Evolutionary conservation across 2,329 filamentous ascomycete genomes (phyloP).

Genomic region (Aspergillus sclerotialis): DNA sequence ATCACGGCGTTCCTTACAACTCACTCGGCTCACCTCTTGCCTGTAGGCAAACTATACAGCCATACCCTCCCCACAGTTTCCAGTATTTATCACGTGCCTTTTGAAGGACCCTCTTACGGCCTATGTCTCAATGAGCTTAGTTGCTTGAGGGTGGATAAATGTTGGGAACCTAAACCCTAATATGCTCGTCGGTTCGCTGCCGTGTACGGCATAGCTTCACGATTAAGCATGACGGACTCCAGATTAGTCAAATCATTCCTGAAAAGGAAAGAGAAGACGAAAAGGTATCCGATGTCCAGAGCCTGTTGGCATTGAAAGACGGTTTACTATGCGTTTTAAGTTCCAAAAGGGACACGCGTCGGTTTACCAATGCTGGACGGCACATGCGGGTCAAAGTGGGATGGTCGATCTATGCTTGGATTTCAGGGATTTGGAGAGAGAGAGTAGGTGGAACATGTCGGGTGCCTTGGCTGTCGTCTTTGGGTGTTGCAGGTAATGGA

Average conservation of each 20-base stretch:
- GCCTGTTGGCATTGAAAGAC: slow-evolving; percentile 34
- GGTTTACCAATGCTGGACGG: slow-evolving; percentile 48
- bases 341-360: slow-evolving; percentile 38
- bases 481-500: slow-evolving; percentile 32
- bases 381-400: slow-evolving; percentile 58
- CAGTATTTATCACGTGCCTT: slow-evolving; percentile 61
- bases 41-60: slow-evolving; percentile 47
- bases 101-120: slow-evolving; percentile 34
- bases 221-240: slow-evolving; percentile 60
- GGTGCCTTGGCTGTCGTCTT: slow-evolving; percentile 44
- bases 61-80: slow-evolving; percentile 69
- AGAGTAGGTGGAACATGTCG: slow-evolving; percentile 46
- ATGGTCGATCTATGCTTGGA: slow-evolving; percentile 45
- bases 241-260: slow-evolving; percentile 52
- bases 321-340: slow-evolving; percentile 41
- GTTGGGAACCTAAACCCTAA: slow-evolving; percentile 97
- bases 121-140: slow-evolving; percentile 23
- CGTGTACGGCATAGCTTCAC: slow-evolving; percentile 52
- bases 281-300: slow-evolving; percentile 40
- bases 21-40: slow-evolving; percentile 33
- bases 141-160: slow-evolving; percentile 51
- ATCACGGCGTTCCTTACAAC: slow-evolving; percentile 5
- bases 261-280: slow-evolving; percentile 24
- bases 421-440: slow-evolving; percentile 34
- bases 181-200: slow-evolving; percentile 57